Evolutionary conservation across 2,329 filamentous ascomycete genomes (phyloP), one percentile per base, ranked within the genome.

Genomic region (Paecilomyces formosus): DNA sequence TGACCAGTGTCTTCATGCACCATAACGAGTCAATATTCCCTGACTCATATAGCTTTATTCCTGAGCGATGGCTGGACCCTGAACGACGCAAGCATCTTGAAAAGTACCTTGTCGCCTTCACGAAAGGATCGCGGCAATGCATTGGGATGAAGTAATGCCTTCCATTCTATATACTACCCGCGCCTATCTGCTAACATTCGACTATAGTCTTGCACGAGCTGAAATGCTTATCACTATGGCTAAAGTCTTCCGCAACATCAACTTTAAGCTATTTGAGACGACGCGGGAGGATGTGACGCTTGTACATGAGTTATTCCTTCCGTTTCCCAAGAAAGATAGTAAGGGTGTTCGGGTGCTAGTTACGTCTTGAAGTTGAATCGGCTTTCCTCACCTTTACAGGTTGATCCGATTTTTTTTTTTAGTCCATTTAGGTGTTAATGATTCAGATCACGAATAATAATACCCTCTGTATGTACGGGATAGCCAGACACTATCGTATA

Each of bases 1-100:
- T 68, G 62, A 62, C 60, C 1, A 60, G 58, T 9, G 39, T 61
- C 5, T 61, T 68, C 53, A 57, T 65, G 54, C 64, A 67, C 55
- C 56, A 59, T 45, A 60, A 70, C 56, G 53, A 59, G 22, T 45
- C 45, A 18, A 61, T 66, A 57, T 66, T 66, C 50, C 62, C 64
- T 22, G 58, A 66, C 52, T 58, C 62, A 12, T 53, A 59, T 31
- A 54, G 55, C 13, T 66, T 66, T 53, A 55, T 57, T 8, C 64
- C 64, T 7, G 62, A 64, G 56, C 61, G 64, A 18, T 66, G 64
- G 64, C 21, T 66, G 28, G 58, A 64, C 35, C 33, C 55, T 11
- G 55, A 59, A 22, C 28, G 62, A 31, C 54, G 56, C 18, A 60
- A 61, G 21, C 30, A 56, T 6, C 62, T 66, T 24, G 59, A 65